phyloP scores from a whole-genome alignment of 805 yeast genomes.

The Saturnispora quitensis region DNA sequence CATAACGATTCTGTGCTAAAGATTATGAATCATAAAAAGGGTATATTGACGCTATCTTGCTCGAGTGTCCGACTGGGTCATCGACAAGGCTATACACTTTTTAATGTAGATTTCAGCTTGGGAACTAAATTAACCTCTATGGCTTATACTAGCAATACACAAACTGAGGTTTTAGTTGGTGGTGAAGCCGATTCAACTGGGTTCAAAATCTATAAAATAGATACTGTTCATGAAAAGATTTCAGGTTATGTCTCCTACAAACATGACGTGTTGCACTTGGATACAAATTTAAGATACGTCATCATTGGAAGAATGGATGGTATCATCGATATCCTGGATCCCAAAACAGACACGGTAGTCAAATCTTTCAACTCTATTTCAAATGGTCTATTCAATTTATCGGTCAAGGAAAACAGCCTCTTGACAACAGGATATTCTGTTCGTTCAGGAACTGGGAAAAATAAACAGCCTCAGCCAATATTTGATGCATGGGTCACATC shows the following conservation, averaged over 20 bases:
- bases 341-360: slow-evolving; percentile 36
- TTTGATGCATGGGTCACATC: slow-evolving; percentile 79
- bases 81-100: slow-evolving; percentile 45
- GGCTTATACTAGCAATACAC: slow-evolving; percentile 34
- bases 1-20: slow-evolving; percentile 43
- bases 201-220: slow-evolving; percentile 33
- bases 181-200: slow-evolving; percentile 25
- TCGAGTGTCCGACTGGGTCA: slow-evolving; percentile 44
- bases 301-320: slow-evolving; percentile 55
- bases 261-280: slow-evolving; percentile 38
- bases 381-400: slow-evolving; percentile 54
- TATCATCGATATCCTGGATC: slow-evolving; percentile 54
- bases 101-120: slow-evolving; percentile 21
- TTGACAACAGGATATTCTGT: slow-evolving; percentile 77
- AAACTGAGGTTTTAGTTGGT: slow-evolving; percentile 37
- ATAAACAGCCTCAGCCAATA: slow-evolving; percentile 27
- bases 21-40: slow-evolving; percentile 45
- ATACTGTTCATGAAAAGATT: slow-evolving; percentile 31
- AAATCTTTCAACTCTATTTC: slow-evolving; percentile 52
- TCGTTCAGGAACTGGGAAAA: slow-evolving; percentile 37
- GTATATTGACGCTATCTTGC: slow-evolving; percentile 48
- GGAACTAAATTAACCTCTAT: slow-evolving; percentile 31
- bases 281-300: slow-evolving; percentile 43
- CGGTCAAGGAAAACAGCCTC: slow-evolving; percentile 53
- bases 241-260: slow-evolving; percentile 32